phyloP scores from a whole-genome alignment of 2,329 filamentous ascomycete genomes.

The Grosmannia serpens region DNA sequence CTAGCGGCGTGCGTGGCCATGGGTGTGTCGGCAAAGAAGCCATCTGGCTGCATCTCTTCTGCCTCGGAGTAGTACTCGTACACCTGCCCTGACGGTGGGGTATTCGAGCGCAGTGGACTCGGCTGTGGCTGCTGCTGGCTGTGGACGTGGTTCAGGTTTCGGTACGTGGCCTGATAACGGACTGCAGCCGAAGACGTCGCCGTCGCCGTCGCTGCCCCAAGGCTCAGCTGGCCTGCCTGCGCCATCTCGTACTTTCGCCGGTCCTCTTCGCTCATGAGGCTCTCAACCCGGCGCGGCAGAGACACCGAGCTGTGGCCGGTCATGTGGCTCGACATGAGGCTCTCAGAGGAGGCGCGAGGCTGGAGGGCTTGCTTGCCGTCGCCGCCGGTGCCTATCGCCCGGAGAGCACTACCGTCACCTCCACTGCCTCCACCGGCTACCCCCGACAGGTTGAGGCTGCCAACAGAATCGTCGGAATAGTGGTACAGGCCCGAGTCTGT shows the following conservation, averaged over 20 bases:
- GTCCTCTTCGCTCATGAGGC: conserved; percentile 69
- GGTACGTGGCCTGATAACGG: not conserved
- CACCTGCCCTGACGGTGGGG: conserved; percentile 29
- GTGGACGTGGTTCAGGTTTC: not conserved
- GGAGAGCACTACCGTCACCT: no score
- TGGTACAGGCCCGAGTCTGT: conserved; percentile 58
- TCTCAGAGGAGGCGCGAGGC: conserved; percentile 55
- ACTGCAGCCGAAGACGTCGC: not conserved
- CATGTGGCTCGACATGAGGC: conserved; percentile 46
- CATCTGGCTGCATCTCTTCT: conserved; percentile 28
- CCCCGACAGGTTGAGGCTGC: conserved; percentile 35
- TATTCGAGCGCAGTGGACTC: conserved; percentile 11
- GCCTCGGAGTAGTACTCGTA: conserved; percentile 35
- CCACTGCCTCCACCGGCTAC: not conserved
- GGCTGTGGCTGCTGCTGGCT: not conserved
- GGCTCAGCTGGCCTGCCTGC: conserved; percentile 39
- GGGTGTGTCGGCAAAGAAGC: conserved; percentile 26
- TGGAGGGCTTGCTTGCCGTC: conserved; percentile 15
- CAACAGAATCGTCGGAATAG: conserved; percentile 54
- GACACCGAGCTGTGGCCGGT: conserved; percentile 46
- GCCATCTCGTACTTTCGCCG: conserved; percentile 61
- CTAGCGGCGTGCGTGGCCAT: not conserved
- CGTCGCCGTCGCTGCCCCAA: conserved; percentile 19
- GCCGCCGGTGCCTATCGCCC: not conserved
- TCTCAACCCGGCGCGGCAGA: conserved; percentile 58